These are phyloP conservation scores for Aspergillus hancockii DNA, from an alignment of 495 filamentous ascomycete genomes.

Conservation along the genomic window DNA sequence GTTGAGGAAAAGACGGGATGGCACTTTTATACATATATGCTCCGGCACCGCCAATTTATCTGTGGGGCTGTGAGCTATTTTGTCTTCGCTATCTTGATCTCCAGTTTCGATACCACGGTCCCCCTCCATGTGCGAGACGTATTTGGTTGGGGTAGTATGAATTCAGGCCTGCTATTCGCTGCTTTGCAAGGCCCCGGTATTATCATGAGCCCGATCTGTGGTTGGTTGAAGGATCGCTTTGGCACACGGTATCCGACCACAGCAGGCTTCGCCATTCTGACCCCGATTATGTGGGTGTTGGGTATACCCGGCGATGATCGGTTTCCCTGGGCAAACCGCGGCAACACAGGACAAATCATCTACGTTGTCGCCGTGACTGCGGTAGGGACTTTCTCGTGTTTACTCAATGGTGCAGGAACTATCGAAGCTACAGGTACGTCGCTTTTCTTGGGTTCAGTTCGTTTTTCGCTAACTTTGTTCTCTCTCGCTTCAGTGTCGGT, in stretches of 20 bases:
- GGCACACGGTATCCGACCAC: slow-evolving; percentile 24
- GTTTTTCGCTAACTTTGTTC: neutral
- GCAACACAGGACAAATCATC: slow-evolving; percentile 12
- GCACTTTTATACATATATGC: slow-evolving; percentile 17
- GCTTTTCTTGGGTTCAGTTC: neutral
- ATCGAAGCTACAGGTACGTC: slow-evolving; percentile 29
- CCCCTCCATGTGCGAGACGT: slow-evolving; percentile 27
- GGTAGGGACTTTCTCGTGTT: slow-evolving; percentile 16
- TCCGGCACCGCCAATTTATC: slow-evolving; percentile 19
- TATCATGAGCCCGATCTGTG: slow-evolving; percentile 22
- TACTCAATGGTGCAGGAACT: slow-evolving; percentile 26
- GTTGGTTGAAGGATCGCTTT: slow-evolving; percentile 30
- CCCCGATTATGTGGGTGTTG: slow-evolving; percentile 22
- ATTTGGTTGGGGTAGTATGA: slow-evolving; percentile 24
- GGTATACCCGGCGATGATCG: slow-evolving; percentile 25
- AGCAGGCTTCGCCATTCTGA: slow-evolving; percentile 19
- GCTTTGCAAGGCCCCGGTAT: slow-evolving; percentile 24
- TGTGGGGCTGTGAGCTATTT: slow-evolving; percentile 16
- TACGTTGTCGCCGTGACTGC: slow-evolving; percentile 14
- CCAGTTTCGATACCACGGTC: slow-evolving; percentile 34
- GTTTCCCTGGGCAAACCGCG: slow-evolving; percentile 21
- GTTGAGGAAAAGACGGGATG: slow-evolving; percentile 8
- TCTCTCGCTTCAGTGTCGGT: slow-evolving; percentile 17
- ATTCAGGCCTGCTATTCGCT: slow-evolving; percentile 26
- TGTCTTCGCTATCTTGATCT: slow-evolving; percentile 17